Evolutionary conservation across 176 grass and related monocot species (phyloP), one percentile per base, ranked within the genome.

Genomic region (Areca catechu): DNA sequence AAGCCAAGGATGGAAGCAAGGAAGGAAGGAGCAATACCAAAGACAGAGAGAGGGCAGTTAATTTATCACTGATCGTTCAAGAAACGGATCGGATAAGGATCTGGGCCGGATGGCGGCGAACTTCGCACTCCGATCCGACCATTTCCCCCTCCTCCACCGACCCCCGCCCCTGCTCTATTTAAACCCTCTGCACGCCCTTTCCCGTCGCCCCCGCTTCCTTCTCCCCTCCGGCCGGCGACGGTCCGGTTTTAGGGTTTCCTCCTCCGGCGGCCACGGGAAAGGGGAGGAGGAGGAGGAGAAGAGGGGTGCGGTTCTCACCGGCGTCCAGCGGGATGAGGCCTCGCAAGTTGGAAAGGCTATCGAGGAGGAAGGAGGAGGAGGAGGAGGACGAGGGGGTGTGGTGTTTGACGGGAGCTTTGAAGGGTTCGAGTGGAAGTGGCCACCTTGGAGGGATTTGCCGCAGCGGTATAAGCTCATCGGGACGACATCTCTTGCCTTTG

Each of bases 401-500:
- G 69, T 3, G 69, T 54, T 3, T 21, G 66, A 2, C 21, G 62
- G 71, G 47, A 20, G 12, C 4, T 5, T 54, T 21, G 50, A 72
- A 27, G 70, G 24, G 16, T 71, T 72, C 58, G 81, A 84, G 65
- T 54, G 76, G 52, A 85, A 47, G 22, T 82, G 86, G 82, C 86
- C 78, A 7, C 86, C 78, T 24, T 90, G 86, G 86, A 57, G 82
- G 54, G 76, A 83, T 53, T 23, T 97, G 58, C 58, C 78, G 2
- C 68, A 80, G 72, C 71, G 93, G 20, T 97, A 92, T 77, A 88
- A 72, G 76, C 78, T 97, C 50, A 97, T 97, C 24, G 83, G 78
- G 23, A 75, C 87, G 16, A 88, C 81, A 5, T 97, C 93, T 3
- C 87, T 97, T 51, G 93, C 93, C 5, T 97, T 97, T 72, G 93